A percentile compares a stretch with the other conserved stretches of the same genome.
phyloP scores from a whole-genome alignment of 1,139 yeast species.

The Suhomyces choctaworum region DNA sequence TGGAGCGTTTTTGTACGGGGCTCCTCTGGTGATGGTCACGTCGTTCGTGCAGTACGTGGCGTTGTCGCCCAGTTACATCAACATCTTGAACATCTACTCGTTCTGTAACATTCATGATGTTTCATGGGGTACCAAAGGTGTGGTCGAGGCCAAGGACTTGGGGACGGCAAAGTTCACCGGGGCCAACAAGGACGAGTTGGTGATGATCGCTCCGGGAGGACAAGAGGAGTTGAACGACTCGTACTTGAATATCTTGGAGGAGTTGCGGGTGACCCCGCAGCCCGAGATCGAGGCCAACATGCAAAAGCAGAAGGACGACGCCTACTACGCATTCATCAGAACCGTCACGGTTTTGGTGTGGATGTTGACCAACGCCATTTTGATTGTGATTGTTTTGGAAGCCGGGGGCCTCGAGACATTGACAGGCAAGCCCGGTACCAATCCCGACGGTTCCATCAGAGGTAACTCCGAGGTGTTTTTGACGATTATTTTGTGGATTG shows the following conservation, averaged over 20 bases:
- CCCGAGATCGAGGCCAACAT: slow-evolving; percentile 22
- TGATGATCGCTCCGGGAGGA: slow-evolving; percentile 66
- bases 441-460: slow-evolving; percentile 32
- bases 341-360: slow-evolving; percentile 48
- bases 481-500: slow-evolving; percentile 50
- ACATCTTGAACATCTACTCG: slow-evolving; percentile 77
- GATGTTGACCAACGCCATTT: slow-evolving; percentile 47
- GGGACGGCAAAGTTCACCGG: slow-evolving; percentile 65
- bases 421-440: slow-evolving; percentile 19
- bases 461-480: slow-evolving; percentile 44
- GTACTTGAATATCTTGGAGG: slow-evolving; percentile 53
- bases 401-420: slow-evolving; percentile 42
- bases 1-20: slow-evolving; percentile 72
- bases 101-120: slow-evolving; percentile 85
- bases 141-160: slow-evolving; percentile 59
- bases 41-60: slow-evolving; percentile 70
- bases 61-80: slow-evolving; percentile 73
- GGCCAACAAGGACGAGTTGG: slow-evolving; percentile 60
- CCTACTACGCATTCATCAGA: slow-evolving; percentile 47
- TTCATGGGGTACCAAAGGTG: slow-evolving; percentile 88
- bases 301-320: slow-evolving; percentile 35
- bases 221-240: slow-evolving; percentile 61
- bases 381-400: slow-evolving; percentile 44
- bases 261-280: slow-evolving; percentile 37
- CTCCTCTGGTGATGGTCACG: slow-evolving; percentile 79